These are phyloP conservation scores for Mucor mucedo DNA, from an alignment of 371 early-diverging fungal species.

Conservation along the genomic window DNA sequence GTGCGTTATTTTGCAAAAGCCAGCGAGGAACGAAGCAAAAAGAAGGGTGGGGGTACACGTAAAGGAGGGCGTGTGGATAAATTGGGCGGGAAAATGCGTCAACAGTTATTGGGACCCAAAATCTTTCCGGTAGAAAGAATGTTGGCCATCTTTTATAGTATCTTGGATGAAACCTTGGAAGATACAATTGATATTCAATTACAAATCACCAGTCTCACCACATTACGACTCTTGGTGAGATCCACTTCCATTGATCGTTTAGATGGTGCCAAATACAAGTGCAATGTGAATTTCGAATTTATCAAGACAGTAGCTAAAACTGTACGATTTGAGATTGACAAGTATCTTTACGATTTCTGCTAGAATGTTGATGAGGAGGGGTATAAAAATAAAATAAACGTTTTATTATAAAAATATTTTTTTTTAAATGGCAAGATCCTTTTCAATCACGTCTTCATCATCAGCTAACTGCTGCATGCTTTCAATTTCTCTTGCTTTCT, in stretches of 20 bases:
- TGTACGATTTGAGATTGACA: constrained; percentile 81
- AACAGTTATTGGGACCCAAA: constrained; percentile 89
- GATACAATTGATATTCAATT: constrained; percentile 79
- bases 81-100: constrained; percentile 69
- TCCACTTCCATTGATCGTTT: constrained; percentile 73
- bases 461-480: constrained; percentile 30
- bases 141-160: constrained; percentile 94
- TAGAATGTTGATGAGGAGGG: constrained; percentile 3
- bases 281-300: constrained; percentile 83
- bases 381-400: background rate
- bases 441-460: constrained; percentile 27
- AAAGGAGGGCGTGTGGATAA: constrained; percentile 31
- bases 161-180: constrained; percentile 73
- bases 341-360: constrained; percentile 82
- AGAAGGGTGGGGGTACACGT: constrained; percentile 53
- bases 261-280: constrained; percentile 82
- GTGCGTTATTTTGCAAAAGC: constrained; percentile 79
- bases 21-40: constrained; percentile 58
- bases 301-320: constrained; percentile 68
- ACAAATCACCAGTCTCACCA: constrained; percentile 82
- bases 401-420: background rate
- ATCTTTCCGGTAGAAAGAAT: constrained; percentile 90
- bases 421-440: constrained; percentile 21
- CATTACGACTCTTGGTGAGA: constrained; percentile 73
- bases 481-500: constrained; percentile 37